Conservation (phyloP, 2,329 filamentous ascomycete species). For the Ascochyta koolunga region DNA sequence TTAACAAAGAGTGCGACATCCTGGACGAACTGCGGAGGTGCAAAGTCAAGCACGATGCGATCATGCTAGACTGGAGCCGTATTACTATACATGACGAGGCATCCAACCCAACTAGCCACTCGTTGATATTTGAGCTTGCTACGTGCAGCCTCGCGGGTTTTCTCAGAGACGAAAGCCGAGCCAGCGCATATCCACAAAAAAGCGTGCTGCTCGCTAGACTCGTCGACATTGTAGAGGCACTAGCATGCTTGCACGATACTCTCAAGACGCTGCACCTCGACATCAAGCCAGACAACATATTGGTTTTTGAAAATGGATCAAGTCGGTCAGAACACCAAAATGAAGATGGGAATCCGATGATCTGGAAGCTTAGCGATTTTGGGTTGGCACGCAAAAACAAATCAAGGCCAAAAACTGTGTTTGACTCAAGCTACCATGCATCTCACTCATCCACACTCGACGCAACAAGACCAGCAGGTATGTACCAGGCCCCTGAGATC, state of each 20-base stretch:
- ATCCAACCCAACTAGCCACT: neutral
- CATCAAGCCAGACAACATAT: conserved; percentile 8
- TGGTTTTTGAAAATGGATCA: neutral
- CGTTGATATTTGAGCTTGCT: conserved; percentile 2
- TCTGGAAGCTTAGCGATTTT: conserved; percentile 6
- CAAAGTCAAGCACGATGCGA: neutral
- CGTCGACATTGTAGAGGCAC: conserved; percentile 1
- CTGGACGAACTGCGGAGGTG: neutral
- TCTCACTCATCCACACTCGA: neutral
- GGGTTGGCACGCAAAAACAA: neutral
- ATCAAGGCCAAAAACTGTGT: neutral
- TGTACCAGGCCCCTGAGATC: conserved; percentile 3
- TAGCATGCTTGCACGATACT: conserved; percentile 2
- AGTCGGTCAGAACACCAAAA: neutral
- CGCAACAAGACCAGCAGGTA: neutral
- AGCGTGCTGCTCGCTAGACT: neutral
- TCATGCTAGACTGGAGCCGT: conserved; percentile 2
- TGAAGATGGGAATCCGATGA: too few species aligned
- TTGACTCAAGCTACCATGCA: neutral
- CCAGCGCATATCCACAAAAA: neutral
- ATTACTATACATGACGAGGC: neutral
- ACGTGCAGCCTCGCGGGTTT: conserved; percentile 2
- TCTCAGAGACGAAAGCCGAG: neutral
- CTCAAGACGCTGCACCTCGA: conserved; percentile 1
- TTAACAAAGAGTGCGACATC: neutral